These are phyloP conservation scores for Aspergillus wentii DNA, from an alignment of 495 filamentous ascomycete species.

Conservation along the genomic window DNA sequence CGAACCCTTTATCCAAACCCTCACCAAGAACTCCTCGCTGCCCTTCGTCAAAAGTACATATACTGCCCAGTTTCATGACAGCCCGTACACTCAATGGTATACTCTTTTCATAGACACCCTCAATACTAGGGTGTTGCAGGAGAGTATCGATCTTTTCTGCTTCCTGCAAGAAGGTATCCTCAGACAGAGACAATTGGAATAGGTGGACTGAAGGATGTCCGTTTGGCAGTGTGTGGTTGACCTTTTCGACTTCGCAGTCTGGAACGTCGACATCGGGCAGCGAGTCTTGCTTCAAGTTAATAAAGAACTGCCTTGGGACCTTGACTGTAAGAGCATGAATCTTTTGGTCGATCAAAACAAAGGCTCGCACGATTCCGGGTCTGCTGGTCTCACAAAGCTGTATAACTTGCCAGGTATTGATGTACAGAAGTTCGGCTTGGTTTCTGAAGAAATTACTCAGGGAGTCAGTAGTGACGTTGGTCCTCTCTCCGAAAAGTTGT, in stretches of 20 bases:
- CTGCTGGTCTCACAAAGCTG: conserved; percentile 75
- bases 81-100: conserved; percentile 80
- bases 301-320: conserved; percentile 81
- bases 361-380: conserved; percentile 82
- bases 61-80: conserved; percentile 80
- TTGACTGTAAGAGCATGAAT: conserved; percentile 83
- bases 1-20: conserved; percentile 90
- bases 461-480: conserved; percentile 59
- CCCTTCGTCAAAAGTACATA: conserved; percentile 91
- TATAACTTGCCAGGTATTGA: conserved; percentile 89
- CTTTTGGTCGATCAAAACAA: conserved; percentile 89
- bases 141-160: conserved; percentile 73
- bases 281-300: conserved; percentile 83
- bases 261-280: conserved; percentile 86
- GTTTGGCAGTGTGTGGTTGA: conserved; percentile 87
- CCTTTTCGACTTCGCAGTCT: conserved; percentile 84
- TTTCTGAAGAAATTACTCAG: conserved; percentile 87
- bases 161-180: conserved; percentile 81
- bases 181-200: conserved; percentile 86
- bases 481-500: conserved; percentile 89
- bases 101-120: conserved; percentile 94
- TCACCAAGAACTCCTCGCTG: conserved; percentile 89
- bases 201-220: conserved; percentile 90
- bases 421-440: conserved; percentile 83
- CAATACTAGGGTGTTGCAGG: conserved; percentile 89